phyloP scores from a whole-genome alignment of 225 moss, liverwort and hornwort genomes.

The Physcomitrium patens region DNA sequence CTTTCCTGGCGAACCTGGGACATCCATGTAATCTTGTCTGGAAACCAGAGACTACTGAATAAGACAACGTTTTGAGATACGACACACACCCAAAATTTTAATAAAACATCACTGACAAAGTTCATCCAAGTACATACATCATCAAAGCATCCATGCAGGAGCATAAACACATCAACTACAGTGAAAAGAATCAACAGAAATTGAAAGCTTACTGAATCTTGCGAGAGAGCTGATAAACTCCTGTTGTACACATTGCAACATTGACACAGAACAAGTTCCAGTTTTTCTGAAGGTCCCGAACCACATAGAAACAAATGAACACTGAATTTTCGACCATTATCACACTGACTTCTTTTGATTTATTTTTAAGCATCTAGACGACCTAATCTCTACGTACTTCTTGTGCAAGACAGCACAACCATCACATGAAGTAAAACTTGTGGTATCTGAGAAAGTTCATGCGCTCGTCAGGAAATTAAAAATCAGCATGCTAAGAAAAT shows the following conservation, averaged over 20 bases:
- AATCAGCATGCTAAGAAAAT: background rate
- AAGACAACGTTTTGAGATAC: background rate
- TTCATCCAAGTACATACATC: background rate
- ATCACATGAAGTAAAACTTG: background rate
- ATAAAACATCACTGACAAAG: background rate
- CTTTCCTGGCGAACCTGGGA: conserved; percentile 38
- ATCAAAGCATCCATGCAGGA: background rate
- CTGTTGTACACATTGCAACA: conserved; percentile 65
- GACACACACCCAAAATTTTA: background rate
- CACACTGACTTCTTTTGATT: background rate
- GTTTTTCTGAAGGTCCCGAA: conserved; percentile 59
- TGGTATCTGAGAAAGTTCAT: background rate
- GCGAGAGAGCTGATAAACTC: conserved; percentile 70
- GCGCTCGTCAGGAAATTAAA: background rate
- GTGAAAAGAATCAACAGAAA: background rate
- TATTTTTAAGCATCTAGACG: background rate
- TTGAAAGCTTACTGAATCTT: conserved; percentile 55
- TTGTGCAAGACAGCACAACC: background rate
- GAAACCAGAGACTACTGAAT: background rate
- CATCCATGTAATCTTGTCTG: conserved; percentile 40
- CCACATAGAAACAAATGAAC: background rate
- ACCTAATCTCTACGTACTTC: background rate
- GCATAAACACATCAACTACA: background rate
- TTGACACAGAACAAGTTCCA: conserved; percentile 83
- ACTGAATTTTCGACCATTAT: background rate